Conservation (phyloP, 495 filamentous ascomycete species). For the Penicillium maclennaniae region DNA sequence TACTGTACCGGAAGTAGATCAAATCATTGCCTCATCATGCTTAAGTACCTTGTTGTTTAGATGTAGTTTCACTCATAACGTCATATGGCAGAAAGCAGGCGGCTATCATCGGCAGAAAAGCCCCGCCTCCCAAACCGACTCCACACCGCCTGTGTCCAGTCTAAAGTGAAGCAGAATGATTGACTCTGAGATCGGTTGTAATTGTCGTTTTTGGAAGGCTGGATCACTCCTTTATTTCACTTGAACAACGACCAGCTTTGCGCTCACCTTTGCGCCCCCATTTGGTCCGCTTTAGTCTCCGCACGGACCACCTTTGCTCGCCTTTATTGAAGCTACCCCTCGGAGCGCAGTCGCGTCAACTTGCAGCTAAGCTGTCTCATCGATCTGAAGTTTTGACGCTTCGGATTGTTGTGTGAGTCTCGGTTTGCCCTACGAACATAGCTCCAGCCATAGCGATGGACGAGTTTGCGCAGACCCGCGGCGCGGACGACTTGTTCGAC, state of each 20-base stretch:
- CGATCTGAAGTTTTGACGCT: not conserved
- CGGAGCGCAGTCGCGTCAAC: conserved; percentile 4
- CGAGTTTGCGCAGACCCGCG: conserved; percentile 63
- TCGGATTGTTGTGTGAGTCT: not conserved
- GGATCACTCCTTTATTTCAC: not conserved
- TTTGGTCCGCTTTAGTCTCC: conserved; percentile 2
- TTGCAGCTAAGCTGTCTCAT: not conserved
- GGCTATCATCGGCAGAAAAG: conserved; percentile 6
- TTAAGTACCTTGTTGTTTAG: no score
- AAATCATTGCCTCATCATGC: no score
- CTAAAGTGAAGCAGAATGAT: not conserved
- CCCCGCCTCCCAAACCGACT: not conserved
- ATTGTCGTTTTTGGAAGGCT: not conserved
- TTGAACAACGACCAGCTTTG: not conserved
- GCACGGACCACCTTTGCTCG: conserved; percentile 21
- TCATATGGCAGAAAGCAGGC: conserved; percentile 13
- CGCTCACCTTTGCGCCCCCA: not conserved
- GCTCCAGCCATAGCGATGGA: conserved; percentile 29
- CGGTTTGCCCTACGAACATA: not conserved
- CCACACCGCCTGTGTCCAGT: conserved; percentile 7
- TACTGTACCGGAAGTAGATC: no score
- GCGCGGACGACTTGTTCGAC: conserved; percentile 65
- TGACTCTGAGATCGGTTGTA: conserved; percentile 1
- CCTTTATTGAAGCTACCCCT: conserved; percentile 27
- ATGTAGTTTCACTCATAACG: not conserved